Evolutionary conservation across 2,329 filamentous ascomycete species (phyloP).

Genomic region (Ceratocystis eucalypticola): DNA sequence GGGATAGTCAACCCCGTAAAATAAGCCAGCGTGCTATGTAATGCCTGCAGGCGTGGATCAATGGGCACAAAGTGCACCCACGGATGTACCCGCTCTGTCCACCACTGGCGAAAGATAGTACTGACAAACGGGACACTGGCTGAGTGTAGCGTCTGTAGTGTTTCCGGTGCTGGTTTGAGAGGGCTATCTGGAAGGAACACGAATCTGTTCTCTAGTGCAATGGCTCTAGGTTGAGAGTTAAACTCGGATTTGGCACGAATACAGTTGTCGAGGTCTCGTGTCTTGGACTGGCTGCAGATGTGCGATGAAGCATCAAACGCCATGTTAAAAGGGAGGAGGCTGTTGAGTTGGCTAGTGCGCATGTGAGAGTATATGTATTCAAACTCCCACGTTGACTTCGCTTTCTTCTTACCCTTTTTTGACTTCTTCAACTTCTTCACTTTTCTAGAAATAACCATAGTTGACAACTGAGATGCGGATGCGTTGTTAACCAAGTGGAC

Average conservation of each 20-base stretch:
- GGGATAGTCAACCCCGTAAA: constrained; percentile 44
- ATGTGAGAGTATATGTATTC: constrained; percentile 9
- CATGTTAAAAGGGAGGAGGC: constrained; percentile 35
- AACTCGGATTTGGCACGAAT: constrained; percentile 40
- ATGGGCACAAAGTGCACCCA: constrained; percentile 75
- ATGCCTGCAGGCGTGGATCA: constrained; percentile 56
- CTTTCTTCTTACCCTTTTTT: not conserved
- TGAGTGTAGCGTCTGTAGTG: constrained; percentile 44
- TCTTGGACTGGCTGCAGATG: constrained; percentile 8
- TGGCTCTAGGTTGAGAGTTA: constrained; percentile 19
- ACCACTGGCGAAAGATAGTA: constrained; percentile 67
- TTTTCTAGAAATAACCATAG: constrained; percentile 41
- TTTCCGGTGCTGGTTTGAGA: constrained; percentile 51
- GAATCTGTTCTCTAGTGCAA: constrained; percentile 40
- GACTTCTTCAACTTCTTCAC: constrained; percentile 26
- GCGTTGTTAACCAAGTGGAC: constrained; percentile 54
- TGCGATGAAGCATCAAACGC: constrained; percentile 5
- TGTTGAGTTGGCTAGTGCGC: constrained; percentile 10
- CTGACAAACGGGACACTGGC: constrained; percentile 55
- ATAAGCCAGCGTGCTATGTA: constrained; percentile 63
- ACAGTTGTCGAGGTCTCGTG: constrained; percentile 27
- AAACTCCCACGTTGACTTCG: constrained; percentile 9
- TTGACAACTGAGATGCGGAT: constrained; percentile 36
- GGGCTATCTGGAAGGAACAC: constrained; percentile 61
- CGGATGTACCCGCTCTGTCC: constrained; percentile 55